Evolutionary conservation across 441 rosid species (phyloP), one percentile per base, ranked within the genome.

Genomic region (Euphorbia celastroides): DNA sequence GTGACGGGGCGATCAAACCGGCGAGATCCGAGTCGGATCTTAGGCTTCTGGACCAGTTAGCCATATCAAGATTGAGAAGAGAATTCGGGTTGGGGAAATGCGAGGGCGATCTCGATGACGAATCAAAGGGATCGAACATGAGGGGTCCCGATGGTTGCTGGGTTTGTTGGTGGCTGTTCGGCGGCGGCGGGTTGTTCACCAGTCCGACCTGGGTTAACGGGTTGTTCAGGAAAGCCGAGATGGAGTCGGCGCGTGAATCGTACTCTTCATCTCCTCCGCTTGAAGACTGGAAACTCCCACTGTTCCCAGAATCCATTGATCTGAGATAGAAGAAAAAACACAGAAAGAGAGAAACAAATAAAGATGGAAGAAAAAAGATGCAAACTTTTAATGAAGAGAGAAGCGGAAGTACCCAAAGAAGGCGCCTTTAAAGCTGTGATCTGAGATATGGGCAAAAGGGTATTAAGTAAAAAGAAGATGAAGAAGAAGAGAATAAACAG

Each of bases 241-340:
- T 66, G 9, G 84, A 77, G 63, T 79, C 89, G 10, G 80, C 58
- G 67, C 79, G 78, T 62, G 89, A 85, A 62, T 82, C 82, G 62
- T 78, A 85, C 66, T 87, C 92, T 5, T 85, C 88, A 46, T 82
- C 90, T 30, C 78, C 87, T 16, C 85, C 93, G 42, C 91, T 87
- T 42, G 96, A 82, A 31, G 93, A 87, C 42, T 87, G 93, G 71
- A 83, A 63, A 72, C 92, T 88, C 65, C 93, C 86, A 54, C 93
- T 88, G 48, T 90, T 85, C 63, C 85, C 76, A 25, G 96, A 91
- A 77, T 88, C 93, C 97, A 90, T 90, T 59, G 44, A 30, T 36
- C 17, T 22, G 27, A 30, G 5, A 17, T 5, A 19, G 12, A 65
- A 3, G 34, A 65, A 54, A 46, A 34, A 78, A 60, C 74, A 44